Percentiles rank a stretch among this genome's conserved stretches.
phyloP scores from a whole-genome alignment of 768 basidiomycete genomes.

The Postia placenta region DNA sequence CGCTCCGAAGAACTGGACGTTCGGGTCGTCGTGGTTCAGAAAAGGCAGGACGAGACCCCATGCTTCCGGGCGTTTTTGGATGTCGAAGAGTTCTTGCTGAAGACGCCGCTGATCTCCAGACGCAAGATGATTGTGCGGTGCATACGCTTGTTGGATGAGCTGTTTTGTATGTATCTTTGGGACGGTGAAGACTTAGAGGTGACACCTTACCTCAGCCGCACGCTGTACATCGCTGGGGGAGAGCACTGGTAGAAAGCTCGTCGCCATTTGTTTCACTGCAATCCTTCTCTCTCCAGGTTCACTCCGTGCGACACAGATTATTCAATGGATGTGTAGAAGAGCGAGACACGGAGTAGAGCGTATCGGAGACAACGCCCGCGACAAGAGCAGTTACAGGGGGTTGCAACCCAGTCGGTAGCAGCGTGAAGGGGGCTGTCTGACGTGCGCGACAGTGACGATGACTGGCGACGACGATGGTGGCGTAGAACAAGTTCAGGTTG shows the following conservation, averaged over 20 bases:
- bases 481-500: too few relatives aligned
- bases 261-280: too few relatives aligned
- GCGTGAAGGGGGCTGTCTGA: too few relatives aligned
- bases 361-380: too few relatives aligned
- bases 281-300: too few relatives aligned
- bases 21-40: constrained; percentile 62
- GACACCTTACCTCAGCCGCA: constrained; percentile 50
- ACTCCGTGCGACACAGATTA: too few relatives aligned
- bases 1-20: constrained; percentile 93
- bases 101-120: constrained; percentile 56
- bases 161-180: constrained; percentile 18
- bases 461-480: too few relatives aligned
- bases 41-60: constrained; percentile 84
- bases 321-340: too few relatives aligned
- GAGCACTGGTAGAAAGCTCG: constrained; percentile 45
- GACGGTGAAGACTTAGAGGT: background rate
- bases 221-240: constrained; percentile 47
- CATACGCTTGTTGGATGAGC: constrained; percentile 68
- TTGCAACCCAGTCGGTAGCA: too few relatives aligned
- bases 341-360: too few relatives aligned
- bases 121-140: constrained; percentile 41
- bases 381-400: too few relatives aligned
- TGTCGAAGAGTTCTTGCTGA: constrained; percentile 69
- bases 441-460: too few relatives aligned
- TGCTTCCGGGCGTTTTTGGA: constrained; percentile 71